phyloP scores from a whole-genome alignment of 2,329 filamentous ascomycete genomes.

The Akanthomyces uredinophilus region DNA sequence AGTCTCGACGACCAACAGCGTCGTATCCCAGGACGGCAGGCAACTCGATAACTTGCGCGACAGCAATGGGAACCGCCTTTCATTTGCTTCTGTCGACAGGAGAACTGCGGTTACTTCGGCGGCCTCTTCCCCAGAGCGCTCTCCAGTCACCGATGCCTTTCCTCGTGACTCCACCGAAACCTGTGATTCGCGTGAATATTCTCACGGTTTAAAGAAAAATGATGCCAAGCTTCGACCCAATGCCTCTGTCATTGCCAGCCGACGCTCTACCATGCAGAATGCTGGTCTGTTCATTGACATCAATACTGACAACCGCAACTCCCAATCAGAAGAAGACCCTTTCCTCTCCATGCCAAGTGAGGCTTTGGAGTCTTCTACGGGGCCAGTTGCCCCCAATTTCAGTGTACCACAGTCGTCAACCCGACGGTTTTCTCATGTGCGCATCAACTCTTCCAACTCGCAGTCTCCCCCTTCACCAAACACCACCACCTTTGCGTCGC shows the following conservation, averaged over 20 bases:
- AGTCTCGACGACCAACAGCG: slow-evolving; percentile 52
- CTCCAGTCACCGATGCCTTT: slow-evolving; percentile 51
- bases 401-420: slow-evolving; percentile 44
- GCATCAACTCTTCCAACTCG: slow-evolving; percentile 21
- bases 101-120: slow-evolving; percentile 55
- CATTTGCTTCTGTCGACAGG: slow-evolving; percentile 56
- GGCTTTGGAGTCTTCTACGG: slow-evolving; percentile 11
- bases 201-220: slow-evolving; percentile 14
- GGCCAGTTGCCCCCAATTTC: slow-evolving; percentile 43
- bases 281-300: slow-evolving; percentile 40
- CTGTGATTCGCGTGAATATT: slow-evolving; percentile 19
- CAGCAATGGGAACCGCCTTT: slow-evolving; percentile 49
- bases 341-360: neutral
- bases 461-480: slow-evolving; percentile 16
- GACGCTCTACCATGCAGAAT: slow-evolving; percentile 48
- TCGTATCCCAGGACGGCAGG: slow-evolving; percentile 53
- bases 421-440: slow-evolving; percentile 41
- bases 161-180: slow-evolving; percentile 21
- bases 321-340: slow-evolving; percentile 12
- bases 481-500: slow-evolving; percentile 18
- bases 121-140: slow-evolving; percentile 52
- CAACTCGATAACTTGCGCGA: slow-evolving; percentile 55
- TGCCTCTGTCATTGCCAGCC: slow-evolving; percentile 45
- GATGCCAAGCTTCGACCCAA: slow-evolving; percentile 46
- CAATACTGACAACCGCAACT: slow-evolving; percentile 23